Conservation (phyloP, 805 yeast species). For the Torulaspora maleeae region DNA sequence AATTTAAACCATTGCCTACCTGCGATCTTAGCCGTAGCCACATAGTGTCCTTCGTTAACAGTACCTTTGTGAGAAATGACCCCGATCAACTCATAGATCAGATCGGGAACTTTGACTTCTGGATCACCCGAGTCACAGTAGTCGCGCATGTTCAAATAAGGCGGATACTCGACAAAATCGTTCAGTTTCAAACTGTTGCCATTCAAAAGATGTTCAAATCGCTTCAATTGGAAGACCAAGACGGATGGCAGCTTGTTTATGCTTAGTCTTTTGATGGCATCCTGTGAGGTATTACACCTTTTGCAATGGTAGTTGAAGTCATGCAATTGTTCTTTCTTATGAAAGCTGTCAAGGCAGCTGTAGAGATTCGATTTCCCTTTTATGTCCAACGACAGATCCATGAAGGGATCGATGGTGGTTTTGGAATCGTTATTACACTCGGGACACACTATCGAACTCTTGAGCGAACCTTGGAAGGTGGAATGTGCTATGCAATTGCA, state of each 20-base stretch:
- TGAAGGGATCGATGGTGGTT: constrained; percentile 75
- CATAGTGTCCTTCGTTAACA: constrained; percentile 93
- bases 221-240: constrained; percentile 75
- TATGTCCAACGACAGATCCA: constrained; percentile 83
- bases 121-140: constrained; percentile 38
- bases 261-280: constrained; percentile 67
- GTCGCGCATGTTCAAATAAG: constrained; percentile 63
- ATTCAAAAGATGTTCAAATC: constrained; percentile 44
- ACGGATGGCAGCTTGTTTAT: constrained; percentile 71
- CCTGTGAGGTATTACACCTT: constrained; percentile 55
- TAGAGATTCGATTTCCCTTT: constrained; percentile 43
- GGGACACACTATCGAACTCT: constrained; percentile 72
- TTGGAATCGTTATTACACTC: constrained; percentile 59
- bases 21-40: constrained; percentile 68
- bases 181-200: constrained; percentile 65
- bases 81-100: constrained; percentile 79
- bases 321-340: constrained; percentile 62
- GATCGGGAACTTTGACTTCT: constrained; percentile 30
- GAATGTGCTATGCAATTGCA: constrained; percentile 82
- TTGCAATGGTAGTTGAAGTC: constrained; percentile 72
- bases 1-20: constrained; percentile 83
- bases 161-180: constrained; percentile 65
- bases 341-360: constrained; percentile 72
- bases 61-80: constrained; percentile 87
- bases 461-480: constrained; percentile 76